Percentiles rank a stretch among this genome's conserved stretches.
Evolutionary conservation across 805 yeast genomes (phyloP).

Genomic region (Naumovozyma castellii): DNA sequence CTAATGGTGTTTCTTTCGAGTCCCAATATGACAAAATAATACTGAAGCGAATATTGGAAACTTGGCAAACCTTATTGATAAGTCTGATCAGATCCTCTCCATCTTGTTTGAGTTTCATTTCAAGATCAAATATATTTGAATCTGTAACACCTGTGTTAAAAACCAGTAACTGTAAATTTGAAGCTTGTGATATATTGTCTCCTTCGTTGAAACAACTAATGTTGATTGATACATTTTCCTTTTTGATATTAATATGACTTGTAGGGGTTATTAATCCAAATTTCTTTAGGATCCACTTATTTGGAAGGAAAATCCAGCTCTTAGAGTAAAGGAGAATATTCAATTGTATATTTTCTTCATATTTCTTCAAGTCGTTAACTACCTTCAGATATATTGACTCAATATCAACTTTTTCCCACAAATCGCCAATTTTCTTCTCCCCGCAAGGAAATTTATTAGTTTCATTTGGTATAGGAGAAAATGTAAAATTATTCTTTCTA

Average conservation of each 20-base stretch:
- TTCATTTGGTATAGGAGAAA: conserved; percentile 23
- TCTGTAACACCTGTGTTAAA: conserved; percentile 34
- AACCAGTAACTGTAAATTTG: conserved; percentile 28
- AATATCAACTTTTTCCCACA: conserved; percentile 43
- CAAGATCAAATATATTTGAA: conserved; percentile 26
- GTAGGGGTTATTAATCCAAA: conserved; percentile 17
- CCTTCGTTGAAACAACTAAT: conserved; percentile 17
- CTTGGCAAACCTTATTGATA: conserved; percentile 28
- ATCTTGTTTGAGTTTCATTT: conserved; percentile 27
- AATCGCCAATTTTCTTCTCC: conserved; percentile 30
- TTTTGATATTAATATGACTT: conserved; percentile 1
- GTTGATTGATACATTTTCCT: conserved; percentile 6
- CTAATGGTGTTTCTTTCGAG: conserved; percentile 25
- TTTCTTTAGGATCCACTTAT: conserved; percentile 28
- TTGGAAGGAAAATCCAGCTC: conserved; percentile 25
- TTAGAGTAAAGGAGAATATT: conserved; percentile 20
- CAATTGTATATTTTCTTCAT: neutral
- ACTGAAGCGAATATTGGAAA: conserved; percentile 29
- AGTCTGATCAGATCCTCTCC: conserved; percentile 30
- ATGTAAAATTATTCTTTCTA: conserved; percentile 14
- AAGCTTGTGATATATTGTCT: conserved; percentile 20
- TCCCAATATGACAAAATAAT: conserved; percentile 34
- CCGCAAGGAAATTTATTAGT: conserved; percentile 24
- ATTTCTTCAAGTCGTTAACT: neutral
- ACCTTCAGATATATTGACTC: conserved; percentile 24